Base-by-base conservation (phyloP, 1,284 basidiomycete genomes). In the Cystobasidium sp. region DNA sequence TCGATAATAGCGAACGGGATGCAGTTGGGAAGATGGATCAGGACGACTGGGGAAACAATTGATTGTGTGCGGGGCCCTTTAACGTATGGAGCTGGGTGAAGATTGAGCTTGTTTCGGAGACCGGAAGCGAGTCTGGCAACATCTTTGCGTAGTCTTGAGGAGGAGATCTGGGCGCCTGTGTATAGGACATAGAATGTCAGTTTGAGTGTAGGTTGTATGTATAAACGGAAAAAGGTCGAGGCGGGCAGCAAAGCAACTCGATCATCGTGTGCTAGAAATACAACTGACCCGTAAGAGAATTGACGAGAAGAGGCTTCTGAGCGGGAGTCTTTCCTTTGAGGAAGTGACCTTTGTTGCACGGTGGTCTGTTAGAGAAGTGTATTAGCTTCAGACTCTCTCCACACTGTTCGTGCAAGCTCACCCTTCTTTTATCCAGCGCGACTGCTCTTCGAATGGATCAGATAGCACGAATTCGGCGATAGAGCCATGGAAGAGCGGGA, bases 1-100 rank as follows among this genome's bases (percentile, higher is more conserved):
- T 81, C 78, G 24, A 84, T 75, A 8, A 81, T 74, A 1, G 79
- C 78, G 75, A 81, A 83, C 3, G 78, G 77, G 12, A 83, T 77
- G 61, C 80, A 82, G 62, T 84, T 84, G 72, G 83, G 81, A 4
- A 84, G 77, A 74, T 83, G 82, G 6, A 84, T 72, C 10, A 84
- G 78, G 3, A 83, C 53, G 43, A 73, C 63, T 20, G 61, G 62
- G 31, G 70, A 73, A 49, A 73, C 31, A 37, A 73, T 73, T 16
- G 70, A 51, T 37, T 73, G 47, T 14, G 41, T 56, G 44, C 62
- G 62, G 47, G 52, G 43, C 51, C 70, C 70, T 65, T 44, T 47
- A 8, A 37, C 22, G 63, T 64, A 73, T 7, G 70, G 70, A 44
- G 70, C 70, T 37, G 49, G 70, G 8, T 65, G 62, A 14, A 73